phyloP scores from a whole-genome alignment of 345 rosid genomes.

The Salix dunnii region DNA sequence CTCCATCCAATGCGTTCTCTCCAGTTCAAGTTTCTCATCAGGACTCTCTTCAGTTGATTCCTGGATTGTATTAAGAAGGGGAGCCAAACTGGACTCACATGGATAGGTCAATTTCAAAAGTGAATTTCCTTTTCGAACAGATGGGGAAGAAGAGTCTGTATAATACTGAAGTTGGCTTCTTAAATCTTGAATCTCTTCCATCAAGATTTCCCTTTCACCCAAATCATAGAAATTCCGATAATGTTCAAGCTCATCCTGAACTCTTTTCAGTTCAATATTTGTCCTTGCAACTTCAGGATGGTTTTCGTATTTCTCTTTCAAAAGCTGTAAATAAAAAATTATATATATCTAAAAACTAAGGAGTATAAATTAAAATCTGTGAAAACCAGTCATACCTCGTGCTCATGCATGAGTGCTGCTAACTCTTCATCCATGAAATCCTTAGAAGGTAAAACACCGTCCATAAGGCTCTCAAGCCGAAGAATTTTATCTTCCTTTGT shows the following conservation, averaged over 20 bases:
- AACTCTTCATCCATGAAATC: constrained; percentile 88
- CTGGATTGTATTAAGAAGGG: constrained; percentile 46
- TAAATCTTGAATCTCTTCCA: constrained; percentile 92
- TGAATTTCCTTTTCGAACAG: constrained; percentile 48
- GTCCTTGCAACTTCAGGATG: constrained; percentile 78
- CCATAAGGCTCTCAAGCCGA: constrained; percentile 94
- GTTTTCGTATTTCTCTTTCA: constrained; percentile 84
- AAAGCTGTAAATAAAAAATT: constrained; percentile 52
- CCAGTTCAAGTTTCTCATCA: constrained; percentile 57
- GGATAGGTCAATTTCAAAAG: constrained; percentile 55
- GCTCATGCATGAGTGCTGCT: constrained; percentile 70
- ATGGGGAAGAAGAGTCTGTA: constrained; percentile 58
- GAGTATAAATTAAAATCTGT: constrained; percentile 5
- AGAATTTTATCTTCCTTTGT: constrained; percentile 89
- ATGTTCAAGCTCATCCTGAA: constrained; percentile 75
- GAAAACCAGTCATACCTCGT: constrained; percentile 47
- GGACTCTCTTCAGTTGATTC: constrained; percentile 57
- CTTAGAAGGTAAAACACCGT: constrained; percentile 82
- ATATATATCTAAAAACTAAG: constrained; percentile 11
- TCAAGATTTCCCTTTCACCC: constrained; percentile 86
- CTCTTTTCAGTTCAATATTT: constrained; percentile 73
- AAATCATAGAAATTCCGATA: constrained; percentile 70
- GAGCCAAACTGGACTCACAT: constrained; percentile 43
- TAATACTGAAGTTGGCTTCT: constrained; percentile 79
- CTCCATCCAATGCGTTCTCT: constrained; percentile 64